Conservation (phyloP, 768 basidiomycete genomes). For the Sporobolomyces pararoseus region DNA sequence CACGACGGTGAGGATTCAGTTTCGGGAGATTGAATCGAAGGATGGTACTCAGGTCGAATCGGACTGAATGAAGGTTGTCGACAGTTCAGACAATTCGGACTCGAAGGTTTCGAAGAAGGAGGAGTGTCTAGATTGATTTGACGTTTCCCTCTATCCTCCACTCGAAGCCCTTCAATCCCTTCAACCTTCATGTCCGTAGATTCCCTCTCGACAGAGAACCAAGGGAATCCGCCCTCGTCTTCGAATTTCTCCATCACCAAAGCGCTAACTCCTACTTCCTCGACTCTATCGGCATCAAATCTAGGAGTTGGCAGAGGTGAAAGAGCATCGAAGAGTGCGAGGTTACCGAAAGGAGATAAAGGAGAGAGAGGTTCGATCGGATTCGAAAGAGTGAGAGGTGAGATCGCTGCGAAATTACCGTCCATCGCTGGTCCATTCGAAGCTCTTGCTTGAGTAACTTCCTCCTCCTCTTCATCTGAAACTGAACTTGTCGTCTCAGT, state of each 20-base stretch:
- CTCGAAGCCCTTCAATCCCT: neutral
- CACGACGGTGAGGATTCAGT: neutral
- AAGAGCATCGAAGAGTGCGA: conserved; percentile 7
- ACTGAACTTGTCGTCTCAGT: too few species aligned
- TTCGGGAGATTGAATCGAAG: neutral
- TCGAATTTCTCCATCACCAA: conserved; percentile 1
- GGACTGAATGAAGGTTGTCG: neutral
- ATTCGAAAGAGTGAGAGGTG: neutral
- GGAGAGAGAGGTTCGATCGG: neutral
- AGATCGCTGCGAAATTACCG: neutral
- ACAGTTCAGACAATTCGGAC: neutral
- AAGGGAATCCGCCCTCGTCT: conserved; percentile 1
- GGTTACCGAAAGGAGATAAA: neutral
- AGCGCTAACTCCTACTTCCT: neutral
- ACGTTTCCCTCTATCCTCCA: neutral
- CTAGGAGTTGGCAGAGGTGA: neutral
- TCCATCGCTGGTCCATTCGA: neutral
- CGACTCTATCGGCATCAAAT: neutral
- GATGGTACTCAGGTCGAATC: neutral
- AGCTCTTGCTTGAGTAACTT: too few species aligned
- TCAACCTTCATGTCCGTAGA: neutral
- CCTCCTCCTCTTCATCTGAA: too few species aligned
- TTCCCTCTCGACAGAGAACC: neutral
- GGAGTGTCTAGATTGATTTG: neutral
- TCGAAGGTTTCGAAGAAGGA: neutral